These are phyloP conservation scores for Neopestalotiopsis clavispora DNA, from an alignment of 2,329 filamentous ascomycete species.

Conservation along the genomic window DNA sequence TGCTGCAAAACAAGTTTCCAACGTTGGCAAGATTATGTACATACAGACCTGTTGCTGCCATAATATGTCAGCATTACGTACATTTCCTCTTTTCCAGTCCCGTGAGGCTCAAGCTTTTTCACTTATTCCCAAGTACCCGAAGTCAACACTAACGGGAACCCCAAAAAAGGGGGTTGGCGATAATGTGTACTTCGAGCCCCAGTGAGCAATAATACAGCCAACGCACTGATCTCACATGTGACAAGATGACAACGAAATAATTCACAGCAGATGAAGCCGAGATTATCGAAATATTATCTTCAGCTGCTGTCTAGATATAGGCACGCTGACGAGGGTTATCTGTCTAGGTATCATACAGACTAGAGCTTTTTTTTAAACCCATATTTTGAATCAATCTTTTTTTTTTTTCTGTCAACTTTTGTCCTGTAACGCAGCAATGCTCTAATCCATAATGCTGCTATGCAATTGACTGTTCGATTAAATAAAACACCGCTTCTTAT, in stretches of 20 bases:
- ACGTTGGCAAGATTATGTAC: too few relatives aligned
- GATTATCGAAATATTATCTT: neutral
- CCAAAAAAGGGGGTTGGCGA: neutral
- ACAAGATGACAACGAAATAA: neutral
- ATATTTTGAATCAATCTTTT: neutral
- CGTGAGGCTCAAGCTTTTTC: neutral
- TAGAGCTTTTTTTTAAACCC: neutral
- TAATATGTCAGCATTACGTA: neutral
- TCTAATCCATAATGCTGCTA: neutral
- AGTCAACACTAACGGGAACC: neutral
- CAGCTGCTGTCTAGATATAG: neutral
- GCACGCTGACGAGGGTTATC: neutral
- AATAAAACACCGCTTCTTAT: neutral
- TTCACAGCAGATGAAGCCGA: neutral
- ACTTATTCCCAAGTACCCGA: neutral
- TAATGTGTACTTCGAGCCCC: neutral
- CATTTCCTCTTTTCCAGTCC: neutral
- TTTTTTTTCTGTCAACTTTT: constrained; percentile 12
- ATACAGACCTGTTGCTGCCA: neutral
- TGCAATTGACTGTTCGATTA: neutral
- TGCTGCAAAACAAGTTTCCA: too few relatives aligned
- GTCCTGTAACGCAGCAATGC: neutral
- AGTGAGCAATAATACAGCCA: neutral
- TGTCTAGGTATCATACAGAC: neutral
- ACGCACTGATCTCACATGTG: neutral